Percentiles rank a stretch among this genome's conserved stretches.
Conservation (phyloP, 805 yeast genomes). For the Cyberlindnera xylosilytica region DNA sequence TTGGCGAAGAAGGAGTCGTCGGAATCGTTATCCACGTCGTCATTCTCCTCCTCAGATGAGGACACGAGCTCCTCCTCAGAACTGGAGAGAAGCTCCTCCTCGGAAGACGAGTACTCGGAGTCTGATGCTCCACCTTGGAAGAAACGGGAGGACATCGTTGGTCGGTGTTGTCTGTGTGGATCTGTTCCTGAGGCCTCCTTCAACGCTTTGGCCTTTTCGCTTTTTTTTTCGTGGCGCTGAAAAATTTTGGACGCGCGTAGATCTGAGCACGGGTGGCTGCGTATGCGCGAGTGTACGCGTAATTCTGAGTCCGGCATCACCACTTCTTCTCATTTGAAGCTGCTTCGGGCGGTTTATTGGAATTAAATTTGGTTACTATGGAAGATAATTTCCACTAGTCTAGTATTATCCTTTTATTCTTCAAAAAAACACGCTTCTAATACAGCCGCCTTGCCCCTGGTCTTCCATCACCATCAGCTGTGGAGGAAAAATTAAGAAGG, state of each 20-base stretch:
- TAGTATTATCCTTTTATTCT: too few species aligned
- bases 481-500: too few species aligned
- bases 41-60: conserved; percentile 28
- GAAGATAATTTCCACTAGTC: too few species aligned
- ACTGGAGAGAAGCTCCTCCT: conserved; percentile 41
- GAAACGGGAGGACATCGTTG: conserved; percentile 78
- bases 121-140: conserved; percentile 55
- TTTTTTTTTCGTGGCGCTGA: conserved; percentile 18
- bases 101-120: conserved; percentile 41
- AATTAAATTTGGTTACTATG: neutral
- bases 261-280: conserved; percentile 7
- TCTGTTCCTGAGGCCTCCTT: neutral
- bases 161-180: neutral
- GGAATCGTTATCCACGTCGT: conserved; percentile 18
- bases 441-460: too few species aligned
- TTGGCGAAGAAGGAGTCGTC: conserved; percentile 35
- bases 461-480: too few species aligned
- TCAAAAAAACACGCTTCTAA: too few species aligned
- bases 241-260: conserved; percentile 18
- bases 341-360: neutral
- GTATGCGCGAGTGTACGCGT: conserved; percentile 13
- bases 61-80: conserved; percentile 34
- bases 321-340: neutral
- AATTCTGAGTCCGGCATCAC: conserved; percentile 11
- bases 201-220: conserved; percentile 14